Evolutionary conservation across 352 stramenopile genomes (phyloP).

Genomic region (Phytopythium chamaehyphon): DNA sequence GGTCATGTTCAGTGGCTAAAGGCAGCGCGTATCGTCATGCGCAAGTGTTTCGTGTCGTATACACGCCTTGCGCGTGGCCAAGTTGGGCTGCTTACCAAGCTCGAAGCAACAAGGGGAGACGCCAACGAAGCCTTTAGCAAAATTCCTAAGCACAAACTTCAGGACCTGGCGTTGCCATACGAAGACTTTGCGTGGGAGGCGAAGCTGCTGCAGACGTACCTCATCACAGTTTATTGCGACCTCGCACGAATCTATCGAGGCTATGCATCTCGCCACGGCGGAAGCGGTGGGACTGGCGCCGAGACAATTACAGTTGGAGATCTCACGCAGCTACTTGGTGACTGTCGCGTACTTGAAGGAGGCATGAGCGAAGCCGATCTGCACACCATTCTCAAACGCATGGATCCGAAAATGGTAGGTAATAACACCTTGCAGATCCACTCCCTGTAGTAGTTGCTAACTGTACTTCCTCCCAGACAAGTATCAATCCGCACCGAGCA

Average conservation of each 20-base stretch:
- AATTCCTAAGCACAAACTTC: conserved; percentile 39
- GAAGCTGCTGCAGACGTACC: conserved; percentile 70
- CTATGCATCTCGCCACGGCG: conserved; percentile 40
- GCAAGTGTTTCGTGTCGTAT: conserved; percentile 77
- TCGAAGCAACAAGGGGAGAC: conserved; percentile 33
- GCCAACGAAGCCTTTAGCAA: conserved; percentile 65
- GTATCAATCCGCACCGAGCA: conserved; percentile 33
- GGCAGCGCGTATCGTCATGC: conserved; percentile 61
- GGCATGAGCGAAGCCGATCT: conserved; percentile 38
- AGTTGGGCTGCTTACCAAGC: conserved; percentile 47
- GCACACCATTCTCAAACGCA: conserved; percentile 27
- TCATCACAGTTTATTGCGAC: conserved; percentile 66
- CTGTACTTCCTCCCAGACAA: conserved; percentile 13
- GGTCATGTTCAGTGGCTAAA: conserved; percentile 69
- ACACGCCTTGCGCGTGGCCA: conserved; percentile 57
- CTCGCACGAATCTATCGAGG: conserved; percentile 70
- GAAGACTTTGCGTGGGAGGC: conserved; percentile 67
- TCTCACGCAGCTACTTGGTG: conserved; percentile 49
- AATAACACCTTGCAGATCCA: not conserved
- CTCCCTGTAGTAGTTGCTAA: not conserved
- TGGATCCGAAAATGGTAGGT: conserved; percentile 40
- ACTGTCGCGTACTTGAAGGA: conserved; percentile 64
- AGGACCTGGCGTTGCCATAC: conserved; percentile 49
- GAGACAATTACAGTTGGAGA: conserved; percentile 51
- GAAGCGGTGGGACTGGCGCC: conserved; percentile 15